Evolutionary conservation across 2,329 filamentous ascomycete genomes (phyloP).

Genomic region (Alternaria metachromatica): DNA sequence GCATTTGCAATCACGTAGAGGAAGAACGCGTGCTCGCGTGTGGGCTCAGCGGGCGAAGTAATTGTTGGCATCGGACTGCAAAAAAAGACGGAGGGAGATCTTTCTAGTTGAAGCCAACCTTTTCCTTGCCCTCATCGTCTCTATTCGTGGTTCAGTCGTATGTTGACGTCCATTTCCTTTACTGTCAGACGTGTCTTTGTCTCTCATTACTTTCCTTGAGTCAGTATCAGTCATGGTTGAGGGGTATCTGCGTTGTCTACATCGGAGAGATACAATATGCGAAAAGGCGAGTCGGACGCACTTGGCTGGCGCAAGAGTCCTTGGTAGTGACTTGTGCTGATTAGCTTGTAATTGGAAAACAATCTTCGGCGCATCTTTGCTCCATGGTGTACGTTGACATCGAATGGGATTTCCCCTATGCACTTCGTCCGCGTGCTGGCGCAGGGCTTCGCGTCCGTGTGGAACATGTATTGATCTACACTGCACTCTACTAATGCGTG

Average conservation of each 20-base stretch:
- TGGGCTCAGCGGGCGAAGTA: conserved; percentile 27
- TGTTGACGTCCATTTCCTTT: conserved; percentile 32
- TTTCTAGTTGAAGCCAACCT: conserved; percentile 30
- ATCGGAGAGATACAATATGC: conserved; percentile 23
- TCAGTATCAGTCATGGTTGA: conserved; percentile 22
- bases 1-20: conserved; percentile 48
- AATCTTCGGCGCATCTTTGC: conserved; percentile 19
- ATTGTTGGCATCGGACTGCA: conserved; percentile 30
- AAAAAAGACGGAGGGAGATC: conserved; percentile 22
- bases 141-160: conserved; percentile 32
- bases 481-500: background rate
- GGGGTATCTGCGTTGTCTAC: conserved; percentile 18
- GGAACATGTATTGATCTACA: background rate
- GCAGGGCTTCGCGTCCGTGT: background rate
- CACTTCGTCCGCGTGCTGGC: background rate
- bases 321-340: conserved; percentile 26
- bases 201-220: conserved; percentile 30
- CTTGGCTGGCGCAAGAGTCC: conserved; percentile 40
- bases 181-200: conserved; percentile 24
- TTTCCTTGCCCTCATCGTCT: conserved; percentile 40
- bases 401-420: background rate
- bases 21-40: conserved; percentile 28
- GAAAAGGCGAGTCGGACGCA: conserved; percentile 19
- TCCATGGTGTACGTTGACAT: background rate
- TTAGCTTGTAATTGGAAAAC: conserved; percentile 42